These are phyloP conservation scores for Scenedesmus sp. DNA, from an alignment of 163 green algal genomes.

Conservation along the genomic window DNA sequence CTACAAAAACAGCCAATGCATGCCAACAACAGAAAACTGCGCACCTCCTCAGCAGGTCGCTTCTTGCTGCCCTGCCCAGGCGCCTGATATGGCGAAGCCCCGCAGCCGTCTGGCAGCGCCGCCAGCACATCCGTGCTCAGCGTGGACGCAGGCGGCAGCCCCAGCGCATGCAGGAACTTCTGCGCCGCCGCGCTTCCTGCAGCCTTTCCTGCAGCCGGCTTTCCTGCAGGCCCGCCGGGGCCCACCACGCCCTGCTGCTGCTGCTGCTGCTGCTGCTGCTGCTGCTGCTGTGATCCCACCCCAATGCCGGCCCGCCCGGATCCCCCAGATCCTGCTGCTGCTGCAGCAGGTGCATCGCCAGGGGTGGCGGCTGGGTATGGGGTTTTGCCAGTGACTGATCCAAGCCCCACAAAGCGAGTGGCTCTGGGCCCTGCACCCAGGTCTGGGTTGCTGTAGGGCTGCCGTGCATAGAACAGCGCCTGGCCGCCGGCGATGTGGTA, in stretches of 20 bases:
- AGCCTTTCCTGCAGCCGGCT: not conserved
- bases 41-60: conserved; percentile 24
- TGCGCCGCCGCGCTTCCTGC: conserved; percentile 57
- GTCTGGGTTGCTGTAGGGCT: conserved; percentile 87
- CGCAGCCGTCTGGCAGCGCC: conserved; percentile 19
- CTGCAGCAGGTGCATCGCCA: not conserved
- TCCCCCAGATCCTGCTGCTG: not conserved
- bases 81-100: conserved; percentile 12
- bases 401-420: conserved; percentile 88
- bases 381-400: conserved; percentile 56
- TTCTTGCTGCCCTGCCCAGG: conserved; percentile 1
- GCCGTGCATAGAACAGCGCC: conserved; percentile 71
- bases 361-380: not conserved
- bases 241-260: not conserved
- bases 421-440: conserved; percentile 81
- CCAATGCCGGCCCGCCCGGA: conserved; percentile 65
- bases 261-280: conserved; percentile 23
- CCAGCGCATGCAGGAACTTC: conserved; percentile 88
- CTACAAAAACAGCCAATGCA: not conserved
- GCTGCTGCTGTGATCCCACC: conserved; percentile 51
- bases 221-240: conserved; percentile 1
- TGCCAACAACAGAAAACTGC: not conserved
- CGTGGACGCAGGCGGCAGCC: conserved; percentile 73
- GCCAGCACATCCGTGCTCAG: conserved; percentile 72
- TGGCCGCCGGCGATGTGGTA: conserved; percentile 83